These are phyloP conservation scores for Petasospora fabianii DNA, from an alignment of 1,139 yeast species.

Conservation along the genomic window DNA sequence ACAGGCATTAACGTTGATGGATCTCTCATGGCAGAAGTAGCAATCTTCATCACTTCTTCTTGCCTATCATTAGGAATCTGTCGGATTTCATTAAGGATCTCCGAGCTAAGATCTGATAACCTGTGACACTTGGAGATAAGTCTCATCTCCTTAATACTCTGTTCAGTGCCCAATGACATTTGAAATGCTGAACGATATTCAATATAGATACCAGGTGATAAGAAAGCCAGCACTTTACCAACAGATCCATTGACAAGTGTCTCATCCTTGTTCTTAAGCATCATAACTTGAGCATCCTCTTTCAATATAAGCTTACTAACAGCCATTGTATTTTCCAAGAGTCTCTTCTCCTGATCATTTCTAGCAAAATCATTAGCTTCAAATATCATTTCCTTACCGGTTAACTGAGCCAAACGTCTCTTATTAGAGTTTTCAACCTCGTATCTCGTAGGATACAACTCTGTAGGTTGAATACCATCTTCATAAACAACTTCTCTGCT, in stretches of 20 bases:
- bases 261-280: slow-evolving; percentile 84
- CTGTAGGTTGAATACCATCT: slow-evolving; percentile 82
- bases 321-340: slow-evolving; percentile 65
- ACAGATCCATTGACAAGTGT: slow-evolving; percentile 87
- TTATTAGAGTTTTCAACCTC: slow-evolving; percentile 74
- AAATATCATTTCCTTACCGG: slow-evolving; percentile 38
- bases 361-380: slow-evolving; percentile 45
- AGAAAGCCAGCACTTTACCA: slow-evolving; percentile 58
- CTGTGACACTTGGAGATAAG: slow-evolving; percentile 32
- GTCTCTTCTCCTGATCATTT: slow-evolving; percentile 19
- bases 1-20: too few species aligned
- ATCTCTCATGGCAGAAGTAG: not conserved
- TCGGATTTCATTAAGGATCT: slow-evolving; percentile 25
- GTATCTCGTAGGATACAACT: slow-evolving; percentile 66
- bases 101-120: not conserved
- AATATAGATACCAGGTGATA: slow-evolving; percentile 26
- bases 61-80: slow-evolving; percentile 16
- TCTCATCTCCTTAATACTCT: slow-evolving; percentile 30
- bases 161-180: slow-evolving; percentile 5
- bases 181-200: too few species aligned
- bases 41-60: slow-evolving; percentile 27
- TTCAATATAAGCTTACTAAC: slow-evolving; percentile 61
- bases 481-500: slow-evolving; percentile 52
- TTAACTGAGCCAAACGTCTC: slow-evolving; percentile 44
- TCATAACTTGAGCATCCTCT: slow-evolving; percentile 91